Evolutionary conservation across 2,329 filamentous ascomycete genomes (phyloP), one percentile per base, ranked within the genome.

Genomic region (Nothopassalora personata): DNA sequence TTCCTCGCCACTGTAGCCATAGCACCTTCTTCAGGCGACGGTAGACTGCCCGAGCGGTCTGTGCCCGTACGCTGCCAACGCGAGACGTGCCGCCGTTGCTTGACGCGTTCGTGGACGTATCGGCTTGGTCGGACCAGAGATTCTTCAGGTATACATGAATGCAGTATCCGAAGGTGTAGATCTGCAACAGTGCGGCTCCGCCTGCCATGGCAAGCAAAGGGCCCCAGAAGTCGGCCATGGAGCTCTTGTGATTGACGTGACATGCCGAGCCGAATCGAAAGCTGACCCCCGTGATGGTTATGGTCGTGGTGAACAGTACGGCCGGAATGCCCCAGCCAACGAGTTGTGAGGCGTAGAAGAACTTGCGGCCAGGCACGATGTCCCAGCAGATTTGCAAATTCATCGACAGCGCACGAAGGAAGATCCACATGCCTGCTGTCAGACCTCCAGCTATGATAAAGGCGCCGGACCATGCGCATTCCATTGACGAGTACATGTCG

Each of bases 381-480:
- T 97, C 91, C 94, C 94, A 99, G 79, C 92, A 97, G 64, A 99
- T 97, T 54, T 66, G 94, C 28, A 99, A 85, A 74, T 99, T 94
- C 68, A 99, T 87, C 4, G 91, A 96, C 34, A 97, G 77, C 0
- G 93, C 89, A 63, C 94, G 86, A 60, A 97, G 82, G 72, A 97
- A 96, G 64, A 92, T 83, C 93, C 94, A 99, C 74, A 96, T 86
- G 33, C 91, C 85, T 49, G 87, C 89, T 31, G 85, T 83, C 82
- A 92, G 90, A 47, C 92, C 94, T 55, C 94, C 94, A 31, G 92
- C 83, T 53, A 97, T 82, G 53, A 99, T 78, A 64, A 97, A 87
- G 1, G 91, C 83, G 9, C 94, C 94, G 0, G 92, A 96, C 60
- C 91, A 88, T 5, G 91, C 94, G 72, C 94, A 99, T 4, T 90